These are phyloP conservation scores for Pseudogymnoascus sp. DNA, from an alignment of 2,329 filamentous ascomycete genomes.

Conservation along the genomic window DNA sequence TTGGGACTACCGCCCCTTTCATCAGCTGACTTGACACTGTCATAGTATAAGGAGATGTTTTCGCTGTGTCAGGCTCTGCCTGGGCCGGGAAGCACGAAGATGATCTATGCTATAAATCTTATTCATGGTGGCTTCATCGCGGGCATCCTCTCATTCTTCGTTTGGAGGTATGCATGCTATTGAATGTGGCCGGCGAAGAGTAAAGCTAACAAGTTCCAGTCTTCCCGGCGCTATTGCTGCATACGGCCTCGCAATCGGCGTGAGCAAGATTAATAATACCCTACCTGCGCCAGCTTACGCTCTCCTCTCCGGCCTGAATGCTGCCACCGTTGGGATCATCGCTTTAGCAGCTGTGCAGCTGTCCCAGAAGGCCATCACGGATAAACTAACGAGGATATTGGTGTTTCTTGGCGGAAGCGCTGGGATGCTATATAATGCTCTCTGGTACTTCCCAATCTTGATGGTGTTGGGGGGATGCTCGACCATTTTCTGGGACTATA, in stretches of 20 bases:
- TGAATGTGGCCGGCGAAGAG: neutral
- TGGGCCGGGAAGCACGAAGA: constrained; percentile 63
- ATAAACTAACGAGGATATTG: constrained; percentile 53
- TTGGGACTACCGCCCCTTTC: neutral
- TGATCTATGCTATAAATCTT: constrained; percentile 61
- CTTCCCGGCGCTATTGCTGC: constrained; percentile 65
- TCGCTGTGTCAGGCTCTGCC: constrained; percentile 60
- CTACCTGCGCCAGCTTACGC: constrained; percentile 60
- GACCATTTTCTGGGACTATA: constrained; percentile 49
- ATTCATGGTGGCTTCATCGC: constrained; percentile 53
- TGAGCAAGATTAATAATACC: constrained; percentile 50
- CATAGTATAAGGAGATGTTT: constrained; percentile 62
- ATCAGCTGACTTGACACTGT: neutral
- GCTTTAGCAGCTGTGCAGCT: constrained; percentile 63
- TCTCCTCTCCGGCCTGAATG: constrained; percentile 63
- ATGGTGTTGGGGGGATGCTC: constrained; percentile 48
- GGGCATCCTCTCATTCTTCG: constrained; percentile 44
- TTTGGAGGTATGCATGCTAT: neutral
- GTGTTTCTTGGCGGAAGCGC: constrained; percentile 58
- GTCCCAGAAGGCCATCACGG: constrained; percentile 59
- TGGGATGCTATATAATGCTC: constrained; percentile 61
- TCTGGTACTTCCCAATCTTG: constrained; percentile 69
- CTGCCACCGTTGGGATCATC: constrained; percentile 65
- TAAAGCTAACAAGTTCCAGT: constrained; percentile 54
- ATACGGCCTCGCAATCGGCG: constrained; percentile 59